Base-by-base conservation (phyloP, 2,329 filamentous ascomycete genomes). In the Talaromyces sp. region DNA sequence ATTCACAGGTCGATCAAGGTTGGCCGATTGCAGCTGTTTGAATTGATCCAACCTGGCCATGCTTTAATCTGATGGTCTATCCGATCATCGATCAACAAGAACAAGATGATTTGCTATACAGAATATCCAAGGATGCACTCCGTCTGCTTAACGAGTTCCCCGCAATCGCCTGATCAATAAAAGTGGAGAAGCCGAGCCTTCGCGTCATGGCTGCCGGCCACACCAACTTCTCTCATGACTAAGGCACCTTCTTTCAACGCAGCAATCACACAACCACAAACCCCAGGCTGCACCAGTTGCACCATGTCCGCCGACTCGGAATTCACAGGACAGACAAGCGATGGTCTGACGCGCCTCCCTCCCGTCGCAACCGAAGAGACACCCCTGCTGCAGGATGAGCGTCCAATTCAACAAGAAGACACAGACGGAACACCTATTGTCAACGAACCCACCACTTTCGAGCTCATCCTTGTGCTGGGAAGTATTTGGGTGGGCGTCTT, bases 401-500 rank as follows among this genome's bases (percentile, higher is more conserved):
- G 33, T 33, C 22, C 47, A 7, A 39, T 45, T 3, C 52, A 68
- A 15, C 33, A 22, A 17, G 52, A 61, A 52, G 65, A 65, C 7
- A 69, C 67, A 31, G 62, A 67, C 49, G 65, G 65, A 60, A 63
- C 65, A 22, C 71, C 73, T 1, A 61, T 77, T 56, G 70, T 71
- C n/a, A 76, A 82, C n/a, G 83, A 85, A 69, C 79, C 78, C 25
- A 81, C 73, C 33, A 82, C 79, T 1, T 76, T 71, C 56, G 80
- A 82, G 68, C 71, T 86, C 65, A 68, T 85, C 10, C 49, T 82
- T 4, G 83, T 84, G 13, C 77, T 86, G 73, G 72, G 77, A 1
- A 81, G 80, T 61, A 76, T 84, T 15, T 86, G 84, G 83, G 67
- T 85, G 2, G 82, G 83, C 5, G 82, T 83, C 1, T 86, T 87